Evolutionary conservation across 495 filamentous ascomycete species (phyloP).

Genomic region (Penicillium silybi): DNA sequence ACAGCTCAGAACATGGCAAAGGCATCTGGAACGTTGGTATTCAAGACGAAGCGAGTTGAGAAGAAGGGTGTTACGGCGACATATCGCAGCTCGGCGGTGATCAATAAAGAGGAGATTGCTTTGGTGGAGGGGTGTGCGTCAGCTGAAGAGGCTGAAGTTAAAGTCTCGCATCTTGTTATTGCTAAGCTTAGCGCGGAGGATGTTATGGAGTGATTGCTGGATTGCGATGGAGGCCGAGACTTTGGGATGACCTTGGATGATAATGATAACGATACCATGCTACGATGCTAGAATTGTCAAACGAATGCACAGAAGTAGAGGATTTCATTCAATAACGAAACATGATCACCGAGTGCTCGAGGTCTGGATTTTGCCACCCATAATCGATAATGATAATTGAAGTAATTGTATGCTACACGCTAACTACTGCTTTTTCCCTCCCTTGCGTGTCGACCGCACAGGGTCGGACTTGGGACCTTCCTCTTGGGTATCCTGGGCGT

Average conservation of each 20-base stretch:
- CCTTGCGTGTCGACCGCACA: conserved; percentile 20
- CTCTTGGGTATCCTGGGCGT: conserved; percentile 4
- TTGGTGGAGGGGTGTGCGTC: conserved; percentile 7
- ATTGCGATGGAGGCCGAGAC: background rate
- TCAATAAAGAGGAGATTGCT: conserved; percentile 5
- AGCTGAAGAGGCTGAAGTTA: conserved; percentile 11
- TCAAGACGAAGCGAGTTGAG: conserved; percentile 10
- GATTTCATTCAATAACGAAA: background rate
- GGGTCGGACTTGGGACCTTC: conserved; percentile 12
- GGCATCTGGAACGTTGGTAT: conserved; percentile 7
- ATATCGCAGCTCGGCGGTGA: conserved; percentile 2
- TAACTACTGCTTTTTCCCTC: conserved; percentile 13
- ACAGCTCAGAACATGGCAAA: conserved; percentile 57
- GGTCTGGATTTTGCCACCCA: too few species aligned
- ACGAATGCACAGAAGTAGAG: background rate
- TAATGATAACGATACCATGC: background rate
- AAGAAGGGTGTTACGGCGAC: conserved; percentile 3
- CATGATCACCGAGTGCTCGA: background rate
- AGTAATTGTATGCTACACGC: background rate
- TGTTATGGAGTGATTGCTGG: background rate
- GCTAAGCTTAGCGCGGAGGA: background rate
- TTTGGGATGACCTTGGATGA: background rate
- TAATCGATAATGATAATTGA: background rate
- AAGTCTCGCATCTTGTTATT: conserved; percentile 3
- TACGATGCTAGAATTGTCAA: background rate